A percentile compares a stretch with the other conserved stretches of the same genome.
Conservation (phyloP, 805 yeast species). For the Ogataea parapolymorpha region DNA sequence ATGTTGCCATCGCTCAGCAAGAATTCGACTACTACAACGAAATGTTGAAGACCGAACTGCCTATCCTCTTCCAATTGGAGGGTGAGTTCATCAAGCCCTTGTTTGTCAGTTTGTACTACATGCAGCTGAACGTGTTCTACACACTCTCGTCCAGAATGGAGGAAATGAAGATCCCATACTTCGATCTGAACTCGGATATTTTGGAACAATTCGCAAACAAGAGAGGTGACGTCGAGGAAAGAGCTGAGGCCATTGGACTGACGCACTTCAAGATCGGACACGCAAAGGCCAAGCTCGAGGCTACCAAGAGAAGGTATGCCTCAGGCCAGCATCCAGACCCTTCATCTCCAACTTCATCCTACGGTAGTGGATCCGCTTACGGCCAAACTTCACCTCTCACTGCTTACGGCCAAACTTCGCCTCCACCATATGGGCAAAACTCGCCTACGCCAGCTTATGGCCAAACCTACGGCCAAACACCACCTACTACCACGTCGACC, state of each 20-base stretch:
- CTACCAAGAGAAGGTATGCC: conserved; percentile 74
- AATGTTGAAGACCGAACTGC: conserved; percentile 87
- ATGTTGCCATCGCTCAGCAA: conserved; percentile 85
- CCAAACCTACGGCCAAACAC: conserved; percentile 35
- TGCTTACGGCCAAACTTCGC: conserved; percentile 20
- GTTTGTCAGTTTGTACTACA: conserved; percentile 90
- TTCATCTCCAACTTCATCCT: conserved; percentile 4
- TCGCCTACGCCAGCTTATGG: conserved; percentile 27
- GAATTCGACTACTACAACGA: conserved; percentile 96
- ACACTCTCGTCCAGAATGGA: conserved; percentile 89
- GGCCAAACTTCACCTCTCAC: conserved; percentile 31
- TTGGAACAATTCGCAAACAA: conserved; percentile 73
- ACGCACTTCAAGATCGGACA: conserved; percentile 89
- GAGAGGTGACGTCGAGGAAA: conserved; percentile 89
- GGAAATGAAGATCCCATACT: conserved; percentile 95
- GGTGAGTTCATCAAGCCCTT: conserved; percentile 90
- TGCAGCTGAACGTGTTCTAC: conserved; percentile 97
- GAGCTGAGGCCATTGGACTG: conserved; percentile 82
- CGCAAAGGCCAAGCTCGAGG: conserved; percentile 78
- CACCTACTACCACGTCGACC: conserved; percentile 24
- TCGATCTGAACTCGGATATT: conserved; percentile 81
- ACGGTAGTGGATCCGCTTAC: conserved; percentile 18
- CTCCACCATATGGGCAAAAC: conserved; percentile 20
- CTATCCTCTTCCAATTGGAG: conserved; percentile 81
- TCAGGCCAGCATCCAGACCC: conserved; percentile 34